Conservation (phyloP, 306 rosid genomes). For the Aeschynomene evenia region DNA sequence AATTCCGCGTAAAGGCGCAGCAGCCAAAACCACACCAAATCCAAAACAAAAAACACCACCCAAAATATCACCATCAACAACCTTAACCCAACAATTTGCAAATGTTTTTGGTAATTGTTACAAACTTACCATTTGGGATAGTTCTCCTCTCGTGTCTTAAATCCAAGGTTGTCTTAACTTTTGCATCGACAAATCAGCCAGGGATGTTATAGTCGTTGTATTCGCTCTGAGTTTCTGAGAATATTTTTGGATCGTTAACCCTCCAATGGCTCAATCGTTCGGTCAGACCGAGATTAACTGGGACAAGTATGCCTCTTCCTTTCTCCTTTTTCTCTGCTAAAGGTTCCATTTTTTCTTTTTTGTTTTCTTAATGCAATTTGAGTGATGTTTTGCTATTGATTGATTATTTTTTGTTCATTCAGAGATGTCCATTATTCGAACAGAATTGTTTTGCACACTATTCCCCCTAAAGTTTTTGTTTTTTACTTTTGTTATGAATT, state of each 20-base stretch:
- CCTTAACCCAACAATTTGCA: background rate
- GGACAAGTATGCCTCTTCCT: constrained; percentile 67
- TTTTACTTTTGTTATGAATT: background rate
- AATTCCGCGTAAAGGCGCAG: background rate
- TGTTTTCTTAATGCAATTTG: background rate
- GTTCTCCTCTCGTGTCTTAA: background rate
- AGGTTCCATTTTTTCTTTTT: background rate
- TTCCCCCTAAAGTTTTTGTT: background rate
- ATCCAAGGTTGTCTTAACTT: background rate
- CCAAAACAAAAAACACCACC: background rate
- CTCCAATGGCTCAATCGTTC: constrained; percentile 55
- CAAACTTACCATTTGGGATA: background rate
- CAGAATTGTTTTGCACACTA: background rate
- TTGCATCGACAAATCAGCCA: background rate
- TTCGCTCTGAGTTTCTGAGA: constrained; percentile 17
- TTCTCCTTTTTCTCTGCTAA: background rate
- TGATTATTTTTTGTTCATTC: background rate
- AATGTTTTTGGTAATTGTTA: background rate
- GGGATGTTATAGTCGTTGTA: constrained; percentile 26
- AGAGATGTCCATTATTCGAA: background rate
- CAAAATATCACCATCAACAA: background rate
- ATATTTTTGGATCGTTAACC: constrained; percentile 4
- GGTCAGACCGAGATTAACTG: constrained; percentile 90
- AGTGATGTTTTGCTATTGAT: background rate
- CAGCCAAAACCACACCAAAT: background rate